These are phyloP conservation scores for Sclerotinia nivalis DNA, from an alignment of 2,329 filamentous ascomycete species.

Conservation along the genomic window DNA sequence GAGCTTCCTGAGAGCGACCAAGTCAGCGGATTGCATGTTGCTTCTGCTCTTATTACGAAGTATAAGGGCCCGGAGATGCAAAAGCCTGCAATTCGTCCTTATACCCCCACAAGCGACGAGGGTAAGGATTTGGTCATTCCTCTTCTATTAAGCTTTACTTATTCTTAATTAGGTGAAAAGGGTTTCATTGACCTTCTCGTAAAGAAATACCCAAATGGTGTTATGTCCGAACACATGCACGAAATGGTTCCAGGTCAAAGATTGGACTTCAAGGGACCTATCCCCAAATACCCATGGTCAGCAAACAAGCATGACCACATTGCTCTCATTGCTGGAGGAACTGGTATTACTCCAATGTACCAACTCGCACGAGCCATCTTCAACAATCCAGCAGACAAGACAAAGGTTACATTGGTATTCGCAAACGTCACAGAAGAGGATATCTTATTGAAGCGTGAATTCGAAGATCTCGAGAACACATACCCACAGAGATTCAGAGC, in stretches of 20 bases:
- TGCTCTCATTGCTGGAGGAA: constrained; percentile 86
- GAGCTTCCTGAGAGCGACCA: constrained; percentile 79
- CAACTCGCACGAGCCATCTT: constrained; percentile 91
- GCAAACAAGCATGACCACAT: constrained; percentile 93
- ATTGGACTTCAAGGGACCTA: constrained; percentile 90
- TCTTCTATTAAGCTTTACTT: constrained; percentile 22
- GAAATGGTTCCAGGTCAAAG: constrained; percentile 76
- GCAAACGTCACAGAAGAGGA: constrained; percentile 89
- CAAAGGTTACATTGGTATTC: constrained; percentile 93
- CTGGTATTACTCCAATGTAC: constrained; percentile 97
- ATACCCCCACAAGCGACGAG: constrained; percentile 90
- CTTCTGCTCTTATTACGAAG: constrained; percentile 89
- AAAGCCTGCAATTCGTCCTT: constrained; percentile 87
- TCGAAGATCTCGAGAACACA: constrained; percentile 85
- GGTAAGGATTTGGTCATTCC: constrained; percentile 47
- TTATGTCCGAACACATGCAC: constrained; percentile 91
- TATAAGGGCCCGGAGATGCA: constrained; percentile 80
- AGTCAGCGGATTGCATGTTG: constrained; percentile 77
- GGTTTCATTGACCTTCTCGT: constrained; percentile 87
- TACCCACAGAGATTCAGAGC: constrained; percentile 94
- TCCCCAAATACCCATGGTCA: constrained; percentile 89
- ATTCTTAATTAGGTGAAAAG: constrained; percentile 57
- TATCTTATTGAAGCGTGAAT: constrained; percentile 85
- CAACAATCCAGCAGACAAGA: constrained; percentile 94
- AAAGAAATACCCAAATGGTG: constrained; percentile 86